Conservation (phyloP, 306 rosid genomes). For the Ammopiptanthus mongolicus region DNA sequence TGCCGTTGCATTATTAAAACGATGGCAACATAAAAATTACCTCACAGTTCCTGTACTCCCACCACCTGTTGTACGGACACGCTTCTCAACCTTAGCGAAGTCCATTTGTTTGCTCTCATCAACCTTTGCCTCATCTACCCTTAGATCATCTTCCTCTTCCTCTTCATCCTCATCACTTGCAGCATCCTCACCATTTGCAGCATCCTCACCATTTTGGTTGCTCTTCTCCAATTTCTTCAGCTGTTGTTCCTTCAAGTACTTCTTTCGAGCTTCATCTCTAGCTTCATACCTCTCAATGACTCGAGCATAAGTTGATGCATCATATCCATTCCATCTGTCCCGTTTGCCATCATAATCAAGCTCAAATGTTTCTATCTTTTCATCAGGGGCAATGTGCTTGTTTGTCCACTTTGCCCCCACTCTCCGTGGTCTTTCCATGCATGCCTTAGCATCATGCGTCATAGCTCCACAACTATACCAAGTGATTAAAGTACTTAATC, state of each 20-base stretch:
- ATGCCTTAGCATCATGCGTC: slow-evolving; percentile 46
- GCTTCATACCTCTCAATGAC: slow-evolving; percentile 51
- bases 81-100: slow-evolving; percentile 63
- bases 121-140: slow-evolving; percentile 61
- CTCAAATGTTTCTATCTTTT: slow-evolving; percentile 53
- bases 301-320: slow-evolving; percentile 50
- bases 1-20: not conserved
- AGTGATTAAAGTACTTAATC: not conserved
- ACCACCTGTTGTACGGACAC: slow-evolving; percentile 59
- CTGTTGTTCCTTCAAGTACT: slow-evolving; percentile 44
- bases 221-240: slow-evolving; percentile 50
- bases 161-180: slow-evolving; percentile 45
- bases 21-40: not conserved
- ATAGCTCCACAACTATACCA: slow-evolving; percentile 53
- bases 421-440: slow-evolving; percentile 53
- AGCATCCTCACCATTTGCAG: no score
- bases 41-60: slow-evolving; percentile 67
- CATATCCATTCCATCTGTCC: slow-evolving; percentile 69
- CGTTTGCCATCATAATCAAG: slow-evolving; percentile 62
- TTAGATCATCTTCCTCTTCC: slow-evolving; percentile 39
- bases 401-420: slow-evolving; percentile 51
- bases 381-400: slow-evolving; percentile 62
- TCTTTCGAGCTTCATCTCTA: slow-evolving; percentile 56
- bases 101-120: slow-evolving; percentile 64
- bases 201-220: slow-evolving; percentile 36